These are phyloP conservation scores for Daldinia grandis DNA, from an alignment of 495 filamentous ascomycete species.

Conservation along the genomic window DNA sequence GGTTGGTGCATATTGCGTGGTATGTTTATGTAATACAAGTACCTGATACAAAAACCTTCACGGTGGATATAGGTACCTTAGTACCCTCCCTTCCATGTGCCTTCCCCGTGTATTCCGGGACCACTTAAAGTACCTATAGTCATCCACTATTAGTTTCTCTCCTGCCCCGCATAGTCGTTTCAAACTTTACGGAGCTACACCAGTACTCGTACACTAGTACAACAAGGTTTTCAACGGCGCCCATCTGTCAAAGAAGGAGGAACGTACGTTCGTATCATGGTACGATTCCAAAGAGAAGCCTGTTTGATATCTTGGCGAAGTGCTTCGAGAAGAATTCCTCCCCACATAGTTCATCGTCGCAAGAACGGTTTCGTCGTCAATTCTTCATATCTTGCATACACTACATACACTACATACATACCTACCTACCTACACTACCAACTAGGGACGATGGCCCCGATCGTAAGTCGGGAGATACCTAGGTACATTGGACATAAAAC, in stretches of 20 bases:
- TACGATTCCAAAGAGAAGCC: slow-evolving; percentile 15
- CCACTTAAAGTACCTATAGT: not conserved
- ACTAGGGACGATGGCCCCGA: slow-evolving; percentile 16
- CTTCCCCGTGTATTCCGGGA: not conserved
- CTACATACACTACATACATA: no score
- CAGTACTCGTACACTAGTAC: slow-evolving; percentile 4
- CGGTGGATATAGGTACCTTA: not conserved
- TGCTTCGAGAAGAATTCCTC: slow-evolving; percentile 34
- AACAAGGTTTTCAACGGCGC: not conserved
- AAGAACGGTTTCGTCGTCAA: slow-evolving; percentile 2
- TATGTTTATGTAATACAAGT: not conserved
- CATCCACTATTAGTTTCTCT: slow-evolving; percentile 10
- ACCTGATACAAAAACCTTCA: not conserved
- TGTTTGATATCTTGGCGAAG: slow-evolving; percentile 20
- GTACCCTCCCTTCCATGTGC: not conserved
- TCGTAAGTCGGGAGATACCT: slow-evolving; percentile 5
- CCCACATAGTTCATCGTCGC: slow-evolving; percentile 1
- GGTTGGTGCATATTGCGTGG: slow-evolving; percentile 23
- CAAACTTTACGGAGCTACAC: slow-evolving; percentile 13
- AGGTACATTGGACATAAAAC: not conserved
- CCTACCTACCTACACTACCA: no score
- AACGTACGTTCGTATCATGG: slow-evolving; percentile 27
- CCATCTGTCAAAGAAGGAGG: slow-evolving; percentile 1
- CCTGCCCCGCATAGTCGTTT: slow-evolving; percentile 33
- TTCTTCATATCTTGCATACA: not conserved